Base-by-base conservation (phyloP, 176 grass and related monocot species). In the Oryza punctata region DNA sequence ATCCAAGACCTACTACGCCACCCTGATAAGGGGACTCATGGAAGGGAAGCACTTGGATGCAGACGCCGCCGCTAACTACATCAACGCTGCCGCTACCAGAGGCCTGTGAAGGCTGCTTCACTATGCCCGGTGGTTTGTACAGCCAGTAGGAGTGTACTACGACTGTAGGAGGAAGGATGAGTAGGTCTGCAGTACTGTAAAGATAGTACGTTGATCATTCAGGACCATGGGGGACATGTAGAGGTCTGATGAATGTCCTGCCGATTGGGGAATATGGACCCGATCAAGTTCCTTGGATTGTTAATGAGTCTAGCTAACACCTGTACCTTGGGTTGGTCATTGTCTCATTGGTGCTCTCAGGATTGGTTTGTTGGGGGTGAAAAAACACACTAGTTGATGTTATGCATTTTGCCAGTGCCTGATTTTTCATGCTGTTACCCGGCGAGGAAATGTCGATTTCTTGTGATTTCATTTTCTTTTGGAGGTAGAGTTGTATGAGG, bases 31-130 rank as follows among this genome's bases (percentile, higher is more conserved):
- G 70, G 96, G 96, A 52, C 84, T 98, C 8, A 80, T 91, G 59
- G 93, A 93, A 88, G 96, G 96, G 41, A 91, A 91, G 63, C 91
- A 85, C 49, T 88, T 98, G 19, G 87, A 81, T 65, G 52, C 67
- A 8, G 74, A 82, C 14, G 91, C 82, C 73, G 96, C 96, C 6
- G 61, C 73, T 49, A 69, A 19, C 32, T 98, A 98, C 83, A 85
- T 95, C 52, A 83, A 85, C 41, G 40, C 29, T 87, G 87, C 91
- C 14, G 78, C 92, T 26, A 45, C 69, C 13, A 85, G 70, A 54
- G 73, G 28, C 78, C 57, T 94, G 75, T 97, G 83, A 91, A 69
- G 21, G 69, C 33, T 60, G 59, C 66, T 60, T 71, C 52, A 21
- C 52, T 9, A 21, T 15, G 6, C 9, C 43, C 6, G 69, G 35